These are phyloP conservation scores for Arachis stenosperma DNA, from an alignment of 306 rosid genomes.

Conservation along the genomic window DNA sequence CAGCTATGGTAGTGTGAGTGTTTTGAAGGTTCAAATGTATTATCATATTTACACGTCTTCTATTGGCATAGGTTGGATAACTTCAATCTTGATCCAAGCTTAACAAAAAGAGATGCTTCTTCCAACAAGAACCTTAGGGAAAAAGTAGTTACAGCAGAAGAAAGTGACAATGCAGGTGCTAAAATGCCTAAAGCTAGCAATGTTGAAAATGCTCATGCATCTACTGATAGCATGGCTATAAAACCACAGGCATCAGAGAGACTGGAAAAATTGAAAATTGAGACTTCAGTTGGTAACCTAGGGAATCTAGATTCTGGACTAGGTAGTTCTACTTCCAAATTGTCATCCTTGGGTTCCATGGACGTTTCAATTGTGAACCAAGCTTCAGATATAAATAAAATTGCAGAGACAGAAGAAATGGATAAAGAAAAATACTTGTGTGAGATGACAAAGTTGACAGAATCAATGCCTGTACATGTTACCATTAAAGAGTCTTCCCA, in stretches of 20 bases:
- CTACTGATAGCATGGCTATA: conserved; percentile 40
- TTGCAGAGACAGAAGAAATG: conserved; percentile 40
- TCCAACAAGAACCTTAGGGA: conserved; percentile 43
- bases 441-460: conserved; percentile 41
- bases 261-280: conserved; percentile 44
- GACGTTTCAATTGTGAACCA: conserved; percentile 36
- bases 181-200: conserved; percentile 38
- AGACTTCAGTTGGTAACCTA: conserved; percentile 41
- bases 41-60: conserved; percentile 26
- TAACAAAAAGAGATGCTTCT: conserved; percentile 48
- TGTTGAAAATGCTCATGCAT: conserved; percentile 44
- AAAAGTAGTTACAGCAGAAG: conserved; percentile 49
- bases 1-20: conserved; percentile 8
- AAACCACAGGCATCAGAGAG: conserved; percentile 50
- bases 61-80: conserved; percentile 59
- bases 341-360: conserved; percentile 41
- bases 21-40: conserved; percentile 18
- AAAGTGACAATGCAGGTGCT: conserved; percentile 46
- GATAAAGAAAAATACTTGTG: conserved; percentile 43
- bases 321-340: conserved; percentile 45
- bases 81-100: conserved; percentile 64
- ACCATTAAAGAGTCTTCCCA: conserved; percentile 37
- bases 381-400: conserved; percentile 38
- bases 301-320: conserved; percentile 45
- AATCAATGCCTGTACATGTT: conserved; percentile 45